phyloP scores from a whole-genome alignment of 2,329 filamentous ascomycete species.

The Apiospora arundinis region DNA sequence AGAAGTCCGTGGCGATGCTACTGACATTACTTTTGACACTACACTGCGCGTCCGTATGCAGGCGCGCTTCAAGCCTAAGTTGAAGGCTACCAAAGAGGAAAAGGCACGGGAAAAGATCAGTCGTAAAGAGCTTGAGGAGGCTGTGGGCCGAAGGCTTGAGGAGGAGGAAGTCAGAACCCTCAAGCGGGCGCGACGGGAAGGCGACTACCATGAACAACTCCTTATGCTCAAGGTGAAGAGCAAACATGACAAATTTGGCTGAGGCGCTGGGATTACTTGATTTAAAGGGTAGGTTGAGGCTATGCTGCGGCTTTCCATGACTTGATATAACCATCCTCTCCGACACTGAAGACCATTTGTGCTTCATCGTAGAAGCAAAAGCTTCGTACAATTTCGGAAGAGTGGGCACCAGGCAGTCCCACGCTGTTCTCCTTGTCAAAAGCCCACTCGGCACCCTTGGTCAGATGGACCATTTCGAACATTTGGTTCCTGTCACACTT shows the following conservation, averaged over 20 bases:
- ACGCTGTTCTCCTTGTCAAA: slow-evolving; percentile 63
- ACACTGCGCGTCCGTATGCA: slow-evolving; percentile 90
- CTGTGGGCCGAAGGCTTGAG: slow-evolving; percentile 75
- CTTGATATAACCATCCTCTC: slow-evolving; percentile 64
- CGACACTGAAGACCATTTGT: slow-evolving; percentile 63
- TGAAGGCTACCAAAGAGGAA: slow-evolving; percentile 81
- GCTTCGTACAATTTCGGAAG: slow-evolving; percentile 66
- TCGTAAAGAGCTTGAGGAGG: slow-evolving; percentile 81
- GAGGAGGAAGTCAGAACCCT: slow-evolving; percentile 87
- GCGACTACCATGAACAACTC: slow-evolving; percentile 87
- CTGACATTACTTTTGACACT: slow-evolving; percentile 70
- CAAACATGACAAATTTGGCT: slow-evolving; percentile 86
- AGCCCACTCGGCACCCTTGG: slow-evolving; percentile 58
- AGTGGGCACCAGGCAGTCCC: slow-evolving; percentile 66
- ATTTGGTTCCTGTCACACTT: slow-evolving; percentile 51
- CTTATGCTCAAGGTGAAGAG: slow-evolving; percentile 88
- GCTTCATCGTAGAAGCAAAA: slow-evolving; percentile 70
- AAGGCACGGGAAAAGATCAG: slow-evolving; percentile 87
- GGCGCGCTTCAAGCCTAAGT: slow-evolving; percentile 85
- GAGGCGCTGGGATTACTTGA: slow-evolving; percentile 34
- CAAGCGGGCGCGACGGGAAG: slow-evolving; percentile 83
- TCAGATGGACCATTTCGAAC: slow-evolving; percentile 67
- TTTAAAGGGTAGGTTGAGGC: slow-evolving; percentile 17
- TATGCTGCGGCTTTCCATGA: slow-evolving; percentile 56
- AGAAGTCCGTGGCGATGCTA: slow-evolving; percentile 79